These are phyloP conservation scores for Polysphondylium violaceum DNA, from an alignment of 78 protist genomes.

Conservation along the genomic window DNA sequence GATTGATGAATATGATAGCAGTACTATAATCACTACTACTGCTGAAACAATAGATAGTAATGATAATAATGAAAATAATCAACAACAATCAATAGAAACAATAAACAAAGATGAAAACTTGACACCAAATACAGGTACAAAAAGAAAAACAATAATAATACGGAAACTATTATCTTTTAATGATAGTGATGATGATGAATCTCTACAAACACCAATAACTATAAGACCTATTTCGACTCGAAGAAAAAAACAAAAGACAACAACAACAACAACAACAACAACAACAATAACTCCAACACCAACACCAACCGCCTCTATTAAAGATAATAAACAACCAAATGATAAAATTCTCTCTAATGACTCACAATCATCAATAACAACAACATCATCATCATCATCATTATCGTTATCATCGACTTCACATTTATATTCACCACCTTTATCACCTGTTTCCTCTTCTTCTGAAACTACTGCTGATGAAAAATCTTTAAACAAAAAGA, in stretches of 20 bases:
- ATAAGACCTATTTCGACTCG: neutral
- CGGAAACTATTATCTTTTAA: too few species aligned
- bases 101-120: neutral
- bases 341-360: too few species aligned
- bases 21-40: too few species aligned
- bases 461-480: too few species aligned
- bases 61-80: neutral
- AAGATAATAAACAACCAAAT: too few species aligned
- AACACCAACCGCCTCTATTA: too few species aligned
- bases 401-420: too few species aligned
- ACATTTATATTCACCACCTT: too few species aligned
- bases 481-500: too few species aligned
- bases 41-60: neutral
- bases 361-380: too few species aligned
- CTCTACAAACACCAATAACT: neutral
- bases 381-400: too few species aligned
- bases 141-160: constrained; percentile 2
- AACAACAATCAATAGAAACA: neutral
- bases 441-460: neutral
- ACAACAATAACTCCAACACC: neutral
- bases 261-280: neutral
- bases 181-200: neutral
- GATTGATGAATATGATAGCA: neutral
- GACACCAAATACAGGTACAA: neutral
- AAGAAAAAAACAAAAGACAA: neutral